Evolutionary conservation across 2,329 filamentous ascomycete species (phyloP).

Genomic region (Whalleya microplaca): DNA sequence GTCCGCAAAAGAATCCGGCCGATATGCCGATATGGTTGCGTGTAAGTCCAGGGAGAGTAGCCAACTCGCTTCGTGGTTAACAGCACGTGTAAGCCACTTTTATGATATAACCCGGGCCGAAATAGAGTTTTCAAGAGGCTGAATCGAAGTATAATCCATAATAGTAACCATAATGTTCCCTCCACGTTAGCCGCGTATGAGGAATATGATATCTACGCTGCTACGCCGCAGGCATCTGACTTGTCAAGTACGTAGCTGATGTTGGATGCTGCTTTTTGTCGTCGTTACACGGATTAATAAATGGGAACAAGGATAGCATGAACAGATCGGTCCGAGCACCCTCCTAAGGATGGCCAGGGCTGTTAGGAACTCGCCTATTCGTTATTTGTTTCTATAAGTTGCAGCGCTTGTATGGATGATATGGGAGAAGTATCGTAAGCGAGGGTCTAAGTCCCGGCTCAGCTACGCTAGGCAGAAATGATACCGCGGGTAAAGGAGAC

Average conservation of each 20-base stretch:
- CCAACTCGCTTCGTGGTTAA: conserved; percentile 8
- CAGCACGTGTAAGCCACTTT: conserved; percentile 15
- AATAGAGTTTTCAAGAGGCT: conserved; percentile 8
- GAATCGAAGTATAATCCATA: background rate
- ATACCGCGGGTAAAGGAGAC: background rate
- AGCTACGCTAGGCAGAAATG: background rate
- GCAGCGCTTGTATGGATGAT: background rate
- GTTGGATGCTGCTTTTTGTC: too few species aligned
- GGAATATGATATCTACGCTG: background rate
- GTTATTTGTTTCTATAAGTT: background rate
- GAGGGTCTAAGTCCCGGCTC: background rate
- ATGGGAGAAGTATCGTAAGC: background rate
- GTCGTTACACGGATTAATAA: background rate
- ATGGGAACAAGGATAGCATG: too few species aligned
- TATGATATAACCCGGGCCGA: conserved; percentile 20
- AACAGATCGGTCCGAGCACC: background rate
- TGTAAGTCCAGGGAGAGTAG: too few species aligned
- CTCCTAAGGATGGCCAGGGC: background rate
- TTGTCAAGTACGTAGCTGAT: background rate
- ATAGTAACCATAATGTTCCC: background rate
- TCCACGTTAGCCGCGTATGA: background rate
- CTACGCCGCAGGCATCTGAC: background rate
- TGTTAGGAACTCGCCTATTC: background rate
- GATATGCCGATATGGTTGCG: background rate
- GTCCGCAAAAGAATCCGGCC: background rate